Conservation (phyloP, 495 filamentous ascomycete genomes). For the Trichoderma erinaceum region DNA sequence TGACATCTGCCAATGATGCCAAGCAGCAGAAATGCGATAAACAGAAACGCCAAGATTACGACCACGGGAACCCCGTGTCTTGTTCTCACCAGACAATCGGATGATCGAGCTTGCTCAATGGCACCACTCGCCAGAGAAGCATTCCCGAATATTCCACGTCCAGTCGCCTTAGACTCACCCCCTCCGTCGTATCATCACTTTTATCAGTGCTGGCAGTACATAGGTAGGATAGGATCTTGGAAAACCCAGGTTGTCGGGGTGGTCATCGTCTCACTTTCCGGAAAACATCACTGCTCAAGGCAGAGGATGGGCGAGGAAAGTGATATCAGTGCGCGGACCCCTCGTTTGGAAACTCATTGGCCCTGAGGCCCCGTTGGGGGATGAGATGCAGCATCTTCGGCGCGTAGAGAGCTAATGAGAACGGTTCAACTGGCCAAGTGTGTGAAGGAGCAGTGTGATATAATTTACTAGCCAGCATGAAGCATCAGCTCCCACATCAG, state of each 20-base stretch:
- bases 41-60: conserved; percentile 3
- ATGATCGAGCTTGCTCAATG: not conserved
- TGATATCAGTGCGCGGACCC: not conserved
- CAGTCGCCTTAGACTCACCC: not conserved
- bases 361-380: not conserved
- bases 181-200: not conserved
- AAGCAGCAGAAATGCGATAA: not conserved
- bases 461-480: not conserved
- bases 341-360: not conserved
- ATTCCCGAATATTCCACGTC: not conserved
- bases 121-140: not conserved
- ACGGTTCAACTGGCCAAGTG: not conserved
- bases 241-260: not conserved
- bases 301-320: not conserved
- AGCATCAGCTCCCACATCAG: not conserved
- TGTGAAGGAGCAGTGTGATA: not conserved
- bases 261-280: not conserved
- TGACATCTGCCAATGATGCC: not conserved
- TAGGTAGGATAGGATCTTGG: not conserved
- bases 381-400: conserved; percentile 1
- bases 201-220: not conserved
- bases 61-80: not conserved
- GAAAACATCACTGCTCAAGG: not conserved
- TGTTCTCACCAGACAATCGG: conserved; percentile 7
- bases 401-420: conserved; percentile 14